Conservation (phyloP, 108 stramenopile species). For the Pelagomonas calceolata region DNA sequence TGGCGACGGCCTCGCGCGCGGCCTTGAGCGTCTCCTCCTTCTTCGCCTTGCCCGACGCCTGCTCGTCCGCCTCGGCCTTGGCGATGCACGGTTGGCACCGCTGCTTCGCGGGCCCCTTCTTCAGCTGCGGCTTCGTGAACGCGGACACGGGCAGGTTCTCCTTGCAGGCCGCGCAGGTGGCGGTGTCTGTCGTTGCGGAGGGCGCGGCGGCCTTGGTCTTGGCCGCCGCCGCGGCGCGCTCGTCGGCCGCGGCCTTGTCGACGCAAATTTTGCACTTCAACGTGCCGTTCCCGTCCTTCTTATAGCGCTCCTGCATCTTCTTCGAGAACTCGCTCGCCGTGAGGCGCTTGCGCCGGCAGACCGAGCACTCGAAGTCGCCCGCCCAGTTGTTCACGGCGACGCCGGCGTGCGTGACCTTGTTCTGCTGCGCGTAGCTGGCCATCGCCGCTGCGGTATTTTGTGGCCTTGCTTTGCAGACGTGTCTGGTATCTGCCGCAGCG, state of each 20-base stretch:
- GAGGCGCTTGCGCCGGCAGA: conserved; percentile 7
- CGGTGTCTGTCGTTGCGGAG: not conserved
- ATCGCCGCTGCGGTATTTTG: no score
- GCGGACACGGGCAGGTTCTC: not conserved
- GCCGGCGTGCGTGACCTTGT: not conserved
- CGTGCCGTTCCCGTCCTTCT: not conserved
- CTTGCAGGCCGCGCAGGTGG: not conserved
- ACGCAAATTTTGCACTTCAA: conserved; percentile 4
- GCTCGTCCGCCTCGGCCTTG: not conserved
- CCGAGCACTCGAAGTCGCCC: conserved; percentile 4
- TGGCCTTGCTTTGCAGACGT: no score
- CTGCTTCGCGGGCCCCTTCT: conserved; percentile 12
- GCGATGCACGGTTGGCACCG: conserved; percentile 4
- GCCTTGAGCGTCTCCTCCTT: not conserved
- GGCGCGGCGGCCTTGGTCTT: not conserved
- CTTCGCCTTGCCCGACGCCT: not conserved
- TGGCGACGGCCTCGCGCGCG: not conserved
- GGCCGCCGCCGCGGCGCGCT: not conserved
- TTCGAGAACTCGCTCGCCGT: conserved; percentile 5
- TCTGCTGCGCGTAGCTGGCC: not conserved
- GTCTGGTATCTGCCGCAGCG: no score
- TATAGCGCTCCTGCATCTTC: conserved; percentile 2
- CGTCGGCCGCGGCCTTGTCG: not conserved
- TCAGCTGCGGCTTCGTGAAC: conserved; percentile 9
- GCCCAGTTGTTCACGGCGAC: conserved; percentile 3